Evolutionary conservation across 2,329 filamentous ascomycete species (phyloP).

Genomic region (Diaporthe destruens): DNA sequence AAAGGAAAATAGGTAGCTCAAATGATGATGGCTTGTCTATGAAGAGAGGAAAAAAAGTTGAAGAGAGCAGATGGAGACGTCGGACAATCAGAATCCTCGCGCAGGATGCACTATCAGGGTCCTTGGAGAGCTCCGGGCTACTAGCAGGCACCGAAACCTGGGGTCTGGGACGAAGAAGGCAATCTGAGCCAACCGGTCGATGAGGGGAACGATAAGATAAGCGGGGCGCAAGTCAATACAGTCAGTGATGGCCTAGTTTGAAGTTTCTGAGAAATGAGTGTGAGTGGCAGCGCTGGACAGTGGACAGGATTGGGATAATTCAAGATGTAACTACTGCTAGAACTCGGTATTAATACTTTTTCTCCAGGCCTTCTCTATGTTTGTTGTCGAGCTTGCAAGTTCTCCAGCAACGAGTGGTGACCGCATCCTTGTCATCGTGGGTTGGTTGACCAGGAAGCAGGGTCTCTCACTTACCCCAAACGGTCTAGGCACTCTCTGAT

Average conservation of each 20-base stretch:
- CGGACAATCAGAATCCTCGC: conserved; percentile 18
- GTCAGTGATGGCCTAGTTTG: background rate
- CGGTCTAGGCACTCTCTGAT: conserved; percentile 37
- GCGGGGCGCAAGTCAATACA: background rate
- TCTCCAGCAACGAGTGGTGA: background rate
- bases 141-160: conserved; percentile 34
- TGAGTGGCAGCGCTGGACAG: background rate
- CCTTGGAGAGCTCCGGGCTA: conserved; percentile 39
- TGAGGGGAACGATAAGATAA: conserved; percentile 37
- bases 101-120: conserved; percentile 36
- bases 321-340: background rate
- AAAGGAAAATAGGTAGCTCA: conserved; percentile 33
- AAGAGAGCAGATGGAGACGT: conserved; percentile 30
- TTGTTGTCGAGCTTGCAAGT: conserved; percentile 15
- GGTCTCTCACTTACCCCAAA: conserved; percentile 23
- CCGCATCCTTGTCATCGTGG: conserved; percentile 33
- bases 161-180: conserved; percentile 35
- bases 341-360: conserved; percentile 5
- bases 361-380: background rate
- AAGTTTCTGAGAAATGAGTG: conserved; percentile 11
- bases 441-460: conserved; percentile 40
- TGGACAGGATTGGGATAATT: background rate
- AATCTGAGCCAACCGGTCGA: conserved; percentile 13
- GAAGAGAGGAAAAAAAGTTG: conserved; percentile 27
- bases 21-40: conserved; percentile 23